Evolutionary conservation across 2,329 filamentous ascomycete genomes (phyloP).

Genomic region (Trichoderma polysporum): DNA sequence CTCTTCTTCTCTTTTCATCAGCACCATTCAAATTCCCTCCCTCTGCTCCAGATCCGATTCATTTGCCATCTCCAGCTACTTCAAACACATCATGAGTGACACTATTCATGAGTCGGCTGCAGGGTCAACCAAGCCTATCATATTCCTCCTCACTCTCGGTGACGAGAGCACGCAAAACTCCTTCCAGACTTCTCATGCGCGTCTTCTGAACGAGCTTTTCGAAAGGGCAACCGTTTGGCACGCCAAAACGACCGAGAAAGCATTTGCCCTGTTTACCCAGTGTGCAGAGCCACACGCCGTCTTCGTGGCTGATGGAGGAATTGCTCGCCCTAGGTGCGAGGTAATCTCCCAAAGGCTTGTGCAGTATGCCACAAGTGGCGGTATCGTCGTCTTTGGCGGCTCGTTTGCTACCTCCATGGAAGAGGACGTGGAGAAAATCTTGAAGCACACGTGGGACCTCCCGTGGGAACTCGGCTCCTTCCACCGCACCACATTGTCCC

Average conservation of each 20-base stretch:
- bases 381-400: conserved; percentile 18
- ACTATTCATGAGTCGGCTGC: conserved; percentile 29
- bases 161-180: not conserved
- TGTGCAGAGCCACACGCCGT: not conserved
- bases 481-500: conserved; percentile 25
- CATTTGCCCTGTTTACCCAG: conserved; percentile 9
- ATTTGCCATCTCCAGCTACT: not conserved
- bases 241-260: conserved; percentile 1
- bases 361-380: conserved; percentile 12
- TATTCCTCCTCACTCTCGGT: conserved; percentile 16
- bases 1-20: not conserved
- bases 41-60: not conserved
- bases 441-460: conserved; percentile 22
- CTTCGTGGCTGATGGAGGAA: conserved; percentile 13
- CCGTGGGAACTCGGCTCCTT: conserved; percentile 27
- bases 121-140: not conserved
- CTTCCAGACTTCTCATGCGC: conserved; percentile 14
- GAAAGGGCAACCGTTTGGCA: conserved; percentile 15
- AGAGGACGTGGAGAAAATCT: not conserved
- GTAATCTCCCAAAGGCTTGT: conserved; percentile 13
- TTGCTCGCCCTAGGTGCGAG: conserved; percentile 4
- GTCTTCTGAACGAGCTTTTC: conserved; percentile 17
- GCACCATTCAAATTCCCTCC: not conserved
- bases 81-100: not conserved
- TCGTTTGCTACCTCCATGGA: not conserved